These are phyloP conservation scores for Barbarea vulgaris DNA, from an alignment of 345 rosid genomes.

Conservation along the genomic window DNA sequence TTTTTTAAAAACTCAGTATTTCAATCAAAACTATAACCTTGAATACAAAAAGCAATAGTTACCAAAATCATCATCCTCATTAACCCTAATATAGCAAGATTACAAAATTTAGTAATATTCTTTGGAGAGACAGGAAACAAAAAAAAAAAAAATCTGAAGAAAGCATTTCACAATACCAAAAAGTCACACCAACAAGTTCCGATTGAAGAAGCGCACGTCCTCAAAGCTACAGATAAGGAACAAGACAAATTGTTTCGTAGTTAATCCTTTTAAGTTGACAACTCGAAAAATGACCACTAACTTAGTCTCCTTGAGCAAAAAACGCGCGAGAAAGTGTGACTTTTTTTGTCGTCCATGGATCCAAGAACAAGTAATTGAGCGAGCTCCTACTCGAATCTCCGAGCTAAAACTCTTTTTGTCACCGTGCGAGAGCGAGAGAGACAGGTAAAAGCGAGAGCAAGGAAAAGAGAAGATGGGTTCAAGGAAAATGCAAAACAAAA, in stretches of 20 bases:
- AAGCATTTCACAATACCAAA: conserved; percentile 23
- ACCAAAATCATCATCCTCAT: background rate
- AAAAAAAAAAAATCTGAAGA: background rate
- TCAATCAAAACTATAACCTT: background rate
- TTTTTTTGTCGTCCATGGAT: conserved; percentile 28
- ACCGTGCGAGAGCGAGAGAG: conserved; percentile 25
- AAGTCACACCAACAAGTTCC: conserved; percentile 15
- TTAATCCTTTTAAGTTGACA: conserved; percentile 16
- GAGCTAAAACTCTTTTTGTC: conserved; percentile 8
- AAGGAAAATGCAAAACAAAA: conserved; percentile 3
- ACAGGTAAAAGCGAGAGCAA: conserved; percentile 20
- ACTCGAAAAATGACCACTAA: background rate
- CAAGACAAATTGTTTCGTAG: background rate
- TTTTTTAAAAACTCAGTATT: background rate
- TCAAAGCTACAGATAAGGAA: conserved; percentile 5
- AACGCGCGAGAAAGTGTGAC: conserved; percentile 26
- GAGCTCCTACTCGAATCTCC: background rate
- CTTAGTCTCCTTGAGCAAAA: conserved; percentile 1
- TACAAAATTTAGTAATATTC: conserved; percentile 10
- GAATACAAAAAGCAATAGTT: background rate
- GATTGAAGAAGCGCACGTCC: conserved; percentile 17
- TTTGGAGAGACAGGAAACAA: background rate
- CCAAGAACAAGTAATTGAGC: conserved; percentile 1
- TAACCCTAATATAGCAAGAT: conserved; percentile 19
- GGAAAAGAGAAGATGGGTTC: conserved; percentile 18